Evolutionary conservation across 2,329 filamentous ascomycete genomes (phyloP), one percentile per base, ranked within the genome.

Genomic region (Cryphonectria naterciae): DNA sequence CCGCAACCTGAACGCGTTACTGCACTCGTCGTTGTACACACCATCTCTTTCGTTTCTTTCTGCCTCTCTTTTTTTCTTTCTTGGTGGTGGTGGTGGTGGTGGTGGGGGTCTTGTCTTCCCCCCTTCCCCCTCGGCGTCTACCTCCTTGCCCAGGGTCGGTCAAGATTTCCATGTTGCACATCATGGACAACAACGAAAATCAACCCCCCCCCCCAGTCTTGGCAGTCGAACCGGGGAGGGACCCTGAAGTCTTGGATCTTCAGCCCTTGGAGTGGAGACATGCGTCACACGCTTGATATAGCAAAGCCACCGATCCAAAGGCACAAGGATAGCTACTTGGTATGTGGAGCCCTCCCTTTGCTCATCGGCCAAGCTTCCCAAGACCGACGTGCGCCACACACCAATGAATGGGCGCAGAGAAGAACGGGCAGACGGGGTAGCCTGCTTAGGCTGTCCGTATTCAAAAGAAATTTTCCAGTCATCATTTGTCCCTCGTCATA

Each of bases 241-340:
- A 28, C 65, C 68, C 64, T 65, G 49, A 6, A 43, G 8, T 10
- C 60, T 11, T 37, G 60, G 64, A 46, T 52, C 67, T 56, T 70
- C 70, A 72, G 70, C 70, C 70, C 4, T 62, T 72, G 64, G 62
- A 32, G 68, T 72, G 68, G 71, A 39, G 68, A 49, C 60, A 54
- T 72, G 67, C 71, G 71, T 72, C 71, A 72, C 71, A 58, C 61
- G 49, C 67, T 19, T 49, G 46, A 19, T 49, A 49, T n/a, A 49
- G 46, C 22, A 49, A 22, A 10, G 46, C 22, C 46, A 49, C 37
- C 46, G 46, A 49, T 49, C 46, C 22, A n/a, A 10, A 32, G 32
- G 32, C 32, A 32, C 32, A 32, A 49, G 22, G 22, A 7, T n/a
- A 49, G 46, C 17, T n/a, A 43, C 32, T 32, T 32, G 41, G 68